These are phyloP conservation scores for Sugiyamaella japonica DNA, from an alignment of 1,139 yeast genomes.

Conservation along the genomic window DNA sequence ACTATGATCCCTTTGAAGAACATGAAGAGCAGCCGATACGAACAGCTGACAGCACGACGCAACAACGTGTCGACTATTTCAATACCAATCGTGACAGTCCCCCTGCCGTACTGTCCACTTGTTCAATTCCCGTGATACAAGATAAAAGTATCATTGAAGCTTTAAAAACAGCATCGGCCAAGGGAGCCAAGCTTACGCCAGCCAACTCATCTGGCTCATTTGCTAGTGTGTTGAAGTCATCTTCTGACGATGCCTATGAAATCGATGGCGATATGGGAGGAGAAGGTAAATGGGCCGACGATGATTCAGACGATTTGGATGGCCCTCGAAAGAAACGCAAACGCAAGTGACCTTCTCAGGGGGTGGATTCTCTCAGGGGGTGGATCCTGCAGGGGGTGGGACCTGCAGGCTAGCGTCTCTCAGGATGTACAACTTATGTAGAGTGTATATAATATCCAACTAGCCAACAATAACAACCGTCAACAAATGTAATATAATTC, in stretches of 20 bases:
- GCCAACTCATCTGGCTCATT: constrained; percentile 2
- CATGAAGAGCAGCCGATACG: background rate
- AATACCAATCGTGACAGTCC: background rate
- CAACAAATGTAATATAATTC: no score
- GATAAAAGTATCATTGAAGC: constrained; percentile 2
- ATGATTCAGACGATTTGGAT: background rate
- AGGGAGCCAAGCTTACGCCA: background rate
- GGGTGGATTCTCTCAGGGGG: no score
- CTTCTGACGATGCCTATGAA: constrained; percentile 6
- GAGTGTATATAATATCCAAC: no score
- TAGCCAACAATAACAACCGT: no score
- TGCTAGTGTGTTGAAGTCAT: background rate
- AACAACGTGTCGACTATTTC: no score
- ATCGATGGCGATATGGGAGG: constrained; percentile 12
- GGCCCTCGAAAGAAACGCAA: background rate
- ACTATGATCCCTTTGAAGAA: constrained; percentile 12
- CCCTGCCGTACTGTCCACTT: background rate
- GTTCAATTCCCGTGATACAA: background rate
- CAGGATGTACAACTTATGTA: no score
- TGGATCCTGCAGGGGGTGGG: no score
- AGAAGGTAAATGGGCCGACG: constrained; percentile 13
- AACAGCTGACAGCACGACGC: no score
- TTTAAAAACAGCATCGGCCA: constrained; percentile 10
- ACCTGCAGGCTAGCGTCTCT: no score
- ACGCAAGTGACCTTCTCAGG: background rate